Base-by-base conservation (phyloP, 345 rosid genomes). In the Moricandia moricandioides region DNA sequence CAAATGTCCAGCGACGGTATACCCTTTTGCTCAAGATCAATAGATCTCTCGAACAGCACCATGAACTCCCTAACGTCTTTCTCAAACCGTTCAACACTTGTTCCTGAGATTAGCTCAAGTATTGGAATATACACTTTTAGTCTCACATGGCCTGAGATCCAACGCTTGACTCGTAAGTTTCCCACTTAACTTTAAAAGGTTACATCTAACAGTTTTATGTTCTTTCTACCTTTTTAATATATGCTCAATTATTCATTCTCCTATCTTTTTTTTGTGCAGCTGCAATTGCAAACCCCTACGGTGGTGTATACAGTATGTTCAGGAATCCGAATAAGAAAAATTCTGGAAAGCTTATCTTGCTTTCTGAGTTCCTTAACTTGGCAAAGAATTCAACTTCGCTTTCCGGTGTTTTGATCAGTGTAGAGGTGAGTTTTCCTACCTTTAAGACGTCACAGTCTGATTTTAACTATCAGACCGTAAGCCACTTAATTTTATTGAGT, bases 331-430 rank as follows among this genome's bases (percentile, higher is more conserved):
- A 62, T 11, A 60, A 51, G 80, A 79, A 0, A 82, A 75, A 37
- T 65, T 81, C 67, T 12, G 96, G 96, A 61, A 80, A 60, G 0
- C 82, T 88, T 31, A 18, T 87, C 12, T 73, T 76, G 0, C 74
- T 93, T 78, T 74, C 84, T 18, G 88, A 87, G 9, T 93, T 93
- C 79, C 77, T 93, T 71, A 77, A 35, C 39, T 13, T 89, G 86
- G 85, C 92, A 33, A 87, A 73, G 43, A 87, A 78, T 24, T 26
- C 85, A 9, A 81, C 65, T 78, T 82, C 96, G 43, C 82, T 93
- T 55, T 73, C 86, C 0, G 89, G 96, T 47, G 83, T 89, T 77
- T 81, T 89, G 81, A 86, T 93, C 69, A 71, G 82, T 79, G 86
- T 93, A 71, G 97, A 91, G 97, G 98, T 91, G 66, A 70, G 87